Conservation (phyloP, 495 filamentous ascomycete species). For the Terfezia boudieri region DNA sequence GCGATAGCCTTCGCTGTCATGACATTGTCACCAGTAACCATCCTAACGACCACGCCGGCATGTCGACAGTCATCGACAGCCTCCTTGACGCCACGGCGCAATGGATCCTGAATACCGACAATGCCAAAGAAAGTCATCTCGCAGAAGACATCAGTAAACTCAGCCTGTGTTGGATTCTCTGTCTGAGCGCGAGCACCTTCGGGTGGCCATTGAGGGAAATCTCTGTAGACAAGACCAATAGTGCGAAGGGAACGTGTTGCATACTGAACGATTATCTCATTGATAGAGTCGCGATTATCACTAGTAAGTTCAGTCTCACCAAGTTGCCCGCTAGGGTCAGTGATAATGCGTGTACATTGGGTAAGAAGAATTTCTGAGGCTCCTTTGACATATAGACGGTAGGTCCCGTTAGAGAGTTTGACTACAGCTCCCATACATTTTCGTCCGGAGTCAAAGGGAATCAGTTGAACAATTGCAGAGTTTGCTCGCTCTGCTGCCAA, state of each 20-base stretch:
- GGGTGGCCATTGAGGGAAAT: constrained; percentile 59
- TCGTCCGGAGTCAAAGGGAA: constrained; percentile 66
- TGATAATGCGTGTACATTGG: constrained; percentile 35
- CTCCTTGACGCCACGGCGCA: constrained; percentile 48
- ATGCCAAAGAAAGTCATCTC: constrained; percentile 45
- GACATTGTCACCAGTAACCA: constrained; percentile 83
- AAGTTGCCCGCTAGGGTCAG: constrained; percentile 26
- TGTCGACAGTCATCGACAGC: constrained; percentile 52
- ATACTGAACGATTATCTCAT: constrained; percentile 36
- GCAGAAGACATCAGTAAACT: constrained; percentile 46
- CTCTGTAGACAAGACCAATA: constrained; percentile 50
- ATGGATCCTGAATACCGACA: constrained; percentile 59
- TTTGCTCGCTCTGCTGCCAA: constrained; percentile 36
- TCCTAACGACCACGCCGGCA: constrained; percentile 66
- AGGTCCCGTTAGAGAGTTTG: constrained; percentile 39
- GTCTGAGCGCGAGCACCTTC: constrained; percentile 29
- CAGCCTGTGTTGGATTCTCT: constrained; percentile 34
- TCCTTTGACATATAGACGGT: constrained; percentile 61
- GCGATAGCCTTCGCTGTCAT: constrained; percentile 73
- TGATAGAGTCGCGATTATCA: constrained; percentile 20
- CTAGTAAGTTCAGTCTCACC: constrained; percentile 22
- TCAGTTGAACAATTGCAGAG: constrained; percentile 40
- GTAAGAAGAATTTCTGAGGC: constrained; percentile 63
- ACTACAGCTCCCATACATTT: constrained; percentile 81
- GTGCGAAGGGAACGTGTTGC: constrained; percentile 52